Base-by-base conservation (phyloP, 257 asterid genomes). In the Apocynum venetum region DNA sequence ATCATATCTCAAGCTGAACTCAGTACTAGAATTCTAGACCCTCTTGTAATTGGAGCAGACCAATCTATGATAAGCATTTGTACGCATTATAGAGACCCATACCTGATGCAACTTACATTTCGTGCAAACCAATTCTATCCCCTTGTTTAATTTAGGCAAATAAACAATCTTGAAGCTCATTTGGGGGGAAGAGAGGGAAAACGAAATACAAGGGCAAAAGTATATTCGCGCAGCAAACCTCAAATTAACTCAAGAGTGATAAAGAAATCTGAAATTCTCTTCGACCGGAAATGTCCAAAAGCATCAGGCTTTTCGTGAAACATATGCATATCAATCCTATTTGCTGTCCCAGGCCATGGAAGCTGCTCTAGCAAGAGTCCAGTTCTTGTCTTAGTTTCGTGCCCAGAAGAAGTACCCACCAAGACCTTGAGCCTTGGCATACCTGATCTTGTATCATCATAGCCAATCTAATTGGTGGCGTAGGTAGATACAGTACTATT, bases 401-500 rank as follows among this genome's bases (percentile, higher is more conserved):
- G 87, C 90, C 96, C 92, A 90, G 38, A 90, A 88, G 74, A 92
- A 90, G 81, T 89, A 90, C 31, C 93, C 96, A 8, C 92, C 92
- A 76, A 89, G 87, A 1, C 86, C 88, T 71, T 85, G 88, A 25
- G 78, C 85, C 84, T 82, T 89, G 8, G 94, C 88, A 74, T 75
- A 89, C 82, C 76, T 80, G 8, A 90, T 73, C 84, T 89, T 90
- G 73, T 14, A 15, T 90, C 92, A 79, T 90, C 94, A 64, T 90
- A 88, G 51, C 97, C 89, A 44, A 87, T 84, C 94, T 91, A 90
- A 78, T 76, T 71, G 2, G 71, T 88, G 19, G 90, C 87, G 38
- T 88, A 89, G 11, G 90, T 82, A 14, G 94, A 90, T 2, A 87
- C 89, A 0, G 90, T 88, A 10, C 82, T 55, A 19, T 77, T 73